These are phyloP conservation scores for Mycena galopus DNA, from an alignment of 768 basidiomycete genomes.

Conservation along the genomic window DNA sequence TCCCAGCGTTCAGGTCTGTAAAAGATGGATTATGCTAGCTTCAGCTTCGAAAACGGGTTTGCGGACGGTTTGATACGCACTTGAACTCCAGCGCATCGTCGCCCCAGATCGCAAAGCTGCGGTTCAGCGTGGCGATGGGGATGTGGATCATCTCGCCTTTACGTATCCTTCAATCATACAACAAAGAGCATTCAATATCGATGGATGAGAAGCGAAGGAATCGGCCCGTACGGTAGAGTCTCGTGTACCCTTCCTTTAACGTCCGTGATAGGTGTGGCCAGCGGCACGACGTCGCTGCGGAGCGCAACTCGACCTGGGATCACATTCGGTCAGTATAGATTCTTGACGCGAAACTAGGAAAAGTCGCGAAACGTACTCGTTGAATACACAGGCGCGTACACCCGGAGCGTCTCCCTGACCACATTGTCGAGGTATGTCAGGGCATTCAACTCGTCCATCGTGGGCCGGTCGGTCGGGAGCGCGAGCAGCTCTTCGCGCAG, in stretches of 20 bases:
- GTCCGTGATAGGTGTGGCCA: slow-evolving; percentile 2
- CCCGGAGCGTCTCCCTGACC: slow-evolving; percentile 11
- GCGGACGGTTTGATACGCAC: too few species aligned
- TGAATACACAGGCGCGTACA: slow-evolving; percentile 1
- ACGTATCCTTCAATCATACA: slow-evolving; percentile 5
- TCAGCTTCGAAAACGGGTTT: too few species aligned
- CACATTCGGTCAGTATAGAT: not conserved
- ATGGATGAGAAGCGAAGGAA: not conserved
- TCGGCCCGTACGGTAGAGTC: not conserved
- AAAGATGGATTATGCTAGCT: too few species aligned
- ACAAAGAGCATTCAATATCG: too few species aligned
- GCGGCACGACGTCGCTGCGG: slow-evolving; percentile 16
- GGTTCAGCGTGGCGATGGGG: slow-evolving; percentile 48
- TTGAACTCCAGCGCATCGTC: slow-evolving; percentile 58
- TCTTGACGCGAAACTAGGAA: too few species aligned
- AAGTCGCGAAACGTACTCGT: not conserved
- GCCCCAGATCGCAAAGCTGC: slow-evolving; percentile 56
- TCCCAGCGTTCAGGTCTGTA: slow-evolving; percentile 61
- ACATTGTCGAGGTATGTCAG: slow-evolving; percentile 58
- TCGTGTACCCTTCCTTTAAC: slow-evolving; percentile 2
- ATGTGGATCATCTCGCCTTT: slow-evolving; percentile 8
- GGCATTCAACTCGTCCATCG: slow-evolving; percentile 20
- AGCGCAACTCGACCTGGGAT: slow-evolving; percentile 10
- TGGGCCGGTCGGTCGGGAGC: slow-evolving; percentile 12
- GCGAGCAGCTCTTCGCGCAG: slow-evolving; percentile 16